Percentiles rank a stretch among this genome's conserved stretches.
These are phyloP conservation scores for Phytophthora citrophthora DNA, from an alignment of 352 stramenopile species.

Conservation along the genomic window DNA sequence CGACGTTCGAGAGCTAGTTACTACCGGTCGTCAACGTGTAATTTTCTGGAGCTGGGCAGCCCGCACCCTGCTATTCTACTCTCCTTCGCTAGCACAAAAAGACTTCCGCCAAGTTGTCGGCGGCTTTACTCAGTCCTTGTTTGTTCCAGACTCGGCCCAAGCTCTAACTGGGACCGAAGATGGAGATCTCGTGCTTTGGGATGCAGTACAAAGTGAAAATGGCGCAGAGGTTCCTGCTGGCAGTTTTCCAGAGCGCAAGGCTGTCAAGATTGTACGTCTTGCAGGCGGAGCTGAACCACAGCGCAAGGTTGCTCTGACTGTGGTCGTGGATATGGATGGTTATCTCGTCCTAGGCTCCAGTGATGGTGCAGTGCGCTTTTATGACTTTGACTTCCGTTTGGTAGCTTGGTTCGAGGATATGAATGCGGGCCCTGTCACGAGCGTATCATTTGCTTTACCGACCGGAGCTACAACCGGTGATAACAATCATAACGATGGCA, in stretches of 20 bases:
- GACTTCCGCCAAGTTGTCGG: slow-evolving; percentile 86
- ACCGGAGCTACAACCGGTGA: slow-evolving; percentile 25
- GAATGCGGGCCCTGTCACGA: slow-evolving; percentile 87
- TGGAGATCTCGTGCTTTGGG: slow-evolving; percentile 91
- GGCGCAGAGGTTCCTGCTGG: slow-evolving; percentile 25
- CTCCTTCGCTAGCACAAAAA: slow-evolving; percentile 79
- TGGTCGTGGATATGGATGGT: slow-evolving; percentile 82
- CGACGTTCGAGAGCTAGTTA: slow-evolving; percentile 90
- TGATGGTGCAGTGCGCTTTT: slow-evolving; percentile 93
- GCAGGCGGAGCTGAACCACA: slow-evolving; percentile 52
- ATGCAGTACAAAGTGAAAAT: slow-evolving; percentile 48
- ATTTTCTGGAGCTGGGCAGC: slow-evolving; percentile 92
- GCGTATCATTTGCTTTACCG: slow-evolving; percentile 82
- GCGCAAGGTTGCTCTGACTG: slow-evolving; percentile 59
- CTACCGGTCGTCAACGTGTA: slow-evolving; percentile 84
- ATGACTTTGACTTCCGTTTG: slow-evolving; percentile 93
- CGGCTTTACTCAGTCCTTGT: slow-evolving; percentile 87
- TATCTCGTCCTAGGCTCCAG: slow-evolving; percentile 91
- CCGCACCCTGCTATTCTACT: slow-evolving; percentile 84
- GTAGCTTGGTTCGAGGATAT: slow-evolving; percentile 95
- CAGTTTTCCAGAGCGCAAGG: slow-evolving; percentile 70
- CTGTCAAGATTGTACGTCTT: slow-evolving; percentile 86
- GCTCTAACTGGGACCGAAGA: slow-evolving; percentile 88
- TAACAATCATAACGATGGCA: slow-evolving; percentile 11
- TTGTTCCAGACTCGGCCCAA: slow-evolving; percentile 85